A percentile compares a stretch with the other conserved stretches of the same genome.
Evolutionary conservation across 257 asterid genomes (phyloP).

Genomic region (Sherardia arvensis): DNA sequence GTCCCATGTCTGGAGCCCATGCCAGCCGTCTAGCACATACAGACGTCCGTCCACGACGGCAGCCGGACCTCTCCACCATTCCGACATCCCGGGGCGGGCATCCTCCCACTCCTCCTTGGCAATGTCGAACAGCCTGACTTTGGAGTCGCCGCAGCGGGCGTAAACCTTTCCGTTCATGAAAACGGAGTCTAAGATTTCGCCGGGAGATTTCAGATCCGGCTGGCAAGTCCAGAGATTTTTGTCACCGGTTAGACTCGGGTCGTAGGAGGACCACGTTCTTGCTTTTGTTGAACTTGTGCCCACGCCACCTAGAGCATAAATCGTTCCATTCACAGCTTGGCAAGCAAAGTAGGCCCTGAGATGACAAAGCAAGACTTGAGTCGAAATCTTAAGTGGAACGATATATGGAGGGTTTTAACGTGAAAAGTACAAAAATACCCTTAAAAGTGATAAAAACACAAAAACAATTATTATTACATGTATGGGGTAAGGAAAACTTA

Average conservation of each 20-base stretch:
- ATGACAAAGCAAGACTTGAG: no score
- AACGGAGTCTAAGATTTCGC: constrained; percentile 50
- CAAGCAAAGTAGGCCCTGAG: constrained; percentile 62
- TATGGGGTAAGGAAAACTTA: no score
- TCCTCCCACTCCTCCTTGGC: constrained; percentile 42
- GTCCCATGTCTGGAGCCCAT: no score
- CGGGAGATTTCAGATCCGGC: constrained; percentile 31
- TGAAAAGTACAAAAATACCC: no score
- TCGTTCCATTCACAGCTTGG: constrained; percentile 50
- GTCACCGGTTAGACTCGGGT: no score
- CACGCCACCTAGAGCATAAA: constrained; percentile 66
- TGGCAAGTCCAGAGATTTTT: constrained; percentile 43
- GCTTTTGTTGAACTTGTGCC: constrained; percentile 45
- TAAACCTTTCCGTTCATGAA: constrained; percentile 59
- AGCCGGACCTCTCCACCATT: constrained; percentile 72
- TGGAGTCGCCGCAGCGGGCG: constrained; percentile 35
- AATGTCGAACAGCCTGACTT: constrained; percentile 43
- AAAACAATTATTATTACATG: no score
- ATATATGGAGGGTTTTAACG: no score
- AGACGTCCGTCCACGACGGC: constrained; percentile 40
- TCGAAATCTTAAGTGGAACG: no score
- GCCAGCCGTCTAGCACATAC: no score
- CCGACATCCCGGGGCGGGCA: constrained; percentile 43
- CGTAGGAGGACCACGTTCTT: constrained; percentile 58
- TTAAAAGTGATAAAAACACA: no score